A percentile compares a stretch with the other conserved stretches of the same genome.
Conservation (phyloP, 495 filamentous ascomycete species). For the Neurospora cerealis region DNA sequence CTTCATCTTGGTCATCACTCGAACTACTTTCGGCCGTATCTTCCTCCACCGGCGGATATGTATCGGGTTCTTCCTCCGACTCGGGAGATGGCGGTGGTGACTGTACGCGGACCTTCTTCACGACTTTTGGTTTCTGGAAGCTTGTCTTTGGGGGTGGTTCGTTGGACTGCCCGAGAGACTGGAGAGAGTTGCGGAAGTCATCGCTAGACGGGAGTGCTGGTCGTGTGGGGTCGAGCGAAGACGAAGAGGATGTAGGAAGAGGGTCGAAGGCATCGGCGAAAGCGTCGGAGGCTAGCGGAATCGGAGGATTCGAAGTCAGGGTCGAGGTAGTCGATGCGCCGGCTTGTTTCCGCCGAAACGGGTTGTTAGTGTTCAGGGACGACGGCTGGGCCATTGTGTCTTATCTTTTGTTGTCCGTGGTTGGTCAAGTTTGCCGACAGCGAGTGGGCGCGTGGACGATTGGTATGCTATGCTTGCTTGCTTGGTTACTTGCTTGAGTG, state of each 20-base stretch:
- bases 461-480: neutral
- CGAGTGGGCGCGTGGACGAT: neutral
- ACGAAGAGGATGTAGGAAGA: conserved; percentile 3
- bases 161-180: conserved; percentile 17
- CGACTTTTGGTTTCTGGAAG: conserved; percentile 36
- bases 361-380: conserved; percentile 36
- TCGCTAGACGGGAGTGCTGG: conserved; percentile 19
- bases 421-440: neutral
- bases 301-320: conserved; percentile 2
- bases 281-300: conserved; percentile 1
- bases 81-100: conserved; percentile 46
- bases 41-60: conserved; percentile 22
- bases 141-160: conserved; percentile 25
- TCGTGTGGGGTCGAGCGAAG: neutral
- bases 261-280: conserved; percentile 7
- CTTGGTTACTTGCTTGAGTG: neutral
- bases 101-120: conserved; percentile 47
- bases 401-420: neutral
- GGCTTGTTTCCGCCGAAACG: conserved; percentile 33
- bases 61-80: conserved; percentile 22
- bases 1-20: conserved; percentile 6
- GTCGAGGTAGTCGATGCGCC: conserved; percentile 9
- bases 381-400: conserved; percentile 20
- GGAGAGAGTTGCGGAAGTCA: conserved; percentile 20
- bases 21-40: conserved; percentile 13